phyloP scores from a whole-genome alignment of 192 early-diverging fungal genomes.

The Coemansia sp. region DNA sequence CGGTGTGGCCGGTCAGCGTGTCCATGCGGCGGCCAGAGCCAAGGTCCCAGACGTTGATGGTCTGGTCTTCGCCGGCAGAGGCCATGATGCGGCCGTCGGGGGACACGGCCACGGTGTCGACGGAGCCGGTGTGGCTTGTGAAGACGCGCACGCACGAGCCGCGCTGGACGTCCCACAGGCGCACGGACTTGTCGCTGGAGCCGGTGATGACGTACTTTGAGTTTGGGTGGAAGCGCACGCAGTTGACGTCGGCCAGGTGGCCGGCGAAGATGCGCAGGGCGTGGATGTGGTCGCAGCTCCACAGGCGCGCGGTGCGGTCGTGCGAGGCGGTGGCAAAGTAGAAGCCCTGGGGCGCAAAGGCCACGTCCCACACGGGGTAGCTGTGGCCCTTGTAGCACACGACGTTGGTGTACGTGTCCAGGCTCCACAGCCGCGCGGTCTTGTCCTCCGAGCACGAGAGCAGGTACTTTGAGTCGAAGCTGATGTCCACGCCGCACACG shows the following conservation, averaged over 20 bases:
- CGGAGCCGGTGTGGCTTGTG: constrained; percentile 80
- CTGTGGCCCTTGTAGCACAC: constrained; percentile 97
- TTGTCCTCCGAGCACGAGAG: constrained; percentile 92
- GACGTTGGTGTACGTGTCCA: constrained; percentile 88
- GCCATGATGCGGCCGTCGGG: constrained; percentile 92
- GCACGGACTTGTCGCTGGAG: constrained; percentile 82
- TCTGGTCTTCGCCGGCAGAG: constrained; percentile 70
- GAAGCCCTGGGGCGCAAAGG: constrained; percentile 86
- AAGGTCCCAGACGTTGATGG: constrained; percentile 91
- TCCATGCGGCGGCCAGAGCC: constrained; percentile 82
- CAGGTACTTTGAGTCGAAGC: constrained; percentile 81
- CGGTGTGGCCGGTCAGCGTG: constrained; percentile 83
- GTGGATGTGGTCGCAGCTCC: constrained; percentile 96
- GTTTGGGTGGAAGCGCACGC: constrained; percentile 96
- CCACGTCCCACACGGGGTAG: constrained; percentile 96
- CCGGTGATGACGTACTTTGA: constrained; percentile 94
- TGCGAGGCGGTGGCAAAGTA: constrained; percentile 98
- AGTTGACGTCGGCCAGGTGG: constrained; percentile 95
- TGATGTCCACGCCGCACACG: constrained; percentile 86
- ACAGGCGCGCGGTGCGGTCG: constrained; percentile 93
- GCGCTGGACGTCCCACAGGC: constrained; percentile 93
- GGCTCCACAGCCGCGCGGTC: constrained; percentile 95
- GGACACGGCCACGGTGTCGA: constrained; percentile 86
- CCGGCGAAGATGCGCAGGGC: constrained; percentile 97
- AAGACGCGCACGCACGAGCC: constrained; percentile 91